phyloP scores from a whole-genome alignment of 257 asterid species.

The Forsythia suspensa region DNA sequence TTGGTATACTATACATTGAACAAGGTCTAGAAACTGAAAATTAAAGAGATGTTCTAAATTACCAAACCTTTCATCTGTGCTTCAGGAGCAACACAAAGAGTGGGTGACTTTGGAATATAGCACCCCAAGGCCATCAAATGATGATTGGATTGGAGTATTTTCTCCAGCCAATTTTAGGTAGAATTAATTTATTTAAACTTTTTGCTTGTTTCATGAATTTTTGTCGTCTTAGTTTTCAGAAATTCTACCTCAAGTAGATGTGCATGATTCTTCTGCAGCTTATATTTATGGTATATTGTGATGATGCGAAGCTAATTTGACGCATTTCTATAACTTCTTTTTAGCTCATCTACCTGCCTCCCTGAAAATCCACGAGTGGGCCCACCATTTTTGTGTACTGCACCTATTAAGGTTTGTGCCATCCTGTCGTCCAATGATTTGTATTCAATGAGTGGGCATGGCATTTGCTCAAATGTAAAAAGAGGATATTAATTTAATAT shows the following conservation, averaged over 20 bases:
- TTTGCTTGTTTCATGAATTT: slow-evolving; percentile 8
- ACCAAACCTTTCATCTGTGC: not conserved
- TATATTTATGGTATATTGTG: not conserved
- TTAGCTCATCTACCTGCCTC: slow-evolving; percentile 72
- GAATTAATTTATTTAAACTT: not conserved
- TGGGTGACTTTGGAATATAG: slow-evolving; percentile 67
- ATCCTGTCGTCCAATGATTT: slow-evolving; percentile 7
- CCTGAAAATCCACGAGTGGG: slow-evolving; percentile 61
- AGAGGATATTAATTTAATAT: slow-evolving; percentile 1
- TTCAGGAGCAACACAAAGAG: slow-evolving; percentile 56
- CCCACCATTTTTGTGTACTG: slow-evolving; percentile 78
- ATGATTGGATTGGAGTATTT: slow-evolving; percentile 96
- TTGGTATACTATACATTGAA: not conserved
- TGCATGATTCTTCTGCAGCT: not conserved
- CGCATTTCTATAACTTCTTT: slow-evolving; percentile 12
- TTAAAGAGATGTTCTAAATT: slow-evolving; percentile 4
- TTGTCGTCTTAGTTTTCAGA: not conserved
- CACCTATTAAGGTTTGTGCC: slow-evolving; percentile 80
- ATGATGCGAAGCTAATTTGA: slow-evolving; percentile 3
- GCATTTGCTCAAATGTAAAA: not conserved
- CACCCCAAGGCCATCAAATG: slow-evolving; percentile 54
- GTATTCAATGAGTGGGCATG: not conserved
- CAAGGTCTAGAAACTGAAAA: not conserved
- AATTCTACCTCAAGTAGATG: not conserved
- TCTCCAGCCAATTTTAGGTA: slow-evolving; percentile 96